These are phyloP conservation scores for Arthrobotrys sphaeroides DNA, from an alignment of 2,329 filamentous ascomycete genomes.

Conservation along the genomic window DNA sequence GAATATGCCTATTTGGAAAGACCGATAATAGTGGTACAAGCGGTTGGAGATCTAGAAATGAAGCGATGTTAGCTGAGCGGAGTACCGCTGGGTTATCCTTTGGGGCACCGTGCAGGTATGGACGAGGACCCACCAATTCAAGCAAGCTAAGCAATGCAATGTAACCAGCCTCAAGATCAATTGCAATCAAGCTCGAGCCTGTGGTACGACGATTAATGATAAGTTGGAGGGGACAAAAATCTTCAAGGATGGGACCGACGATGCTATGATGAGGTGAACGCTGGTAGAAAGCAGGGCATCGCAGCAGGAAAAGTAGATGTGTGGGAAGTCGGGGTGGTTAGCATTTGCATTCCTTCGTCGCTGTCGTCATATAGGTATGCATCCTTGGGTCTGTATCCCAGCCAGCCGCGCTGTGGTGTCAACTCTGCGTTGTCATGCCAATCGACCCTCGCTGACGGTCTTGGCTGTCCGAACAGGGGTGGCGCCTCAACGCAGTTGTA, in stretches of 20 bases:
- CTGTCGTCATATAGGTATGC: conserved; percentile 43
- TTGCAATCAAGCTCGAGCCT: neutral
- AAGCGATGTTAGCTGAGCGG: conserved; percentile 3
- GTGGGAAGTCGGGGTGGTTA: no score
- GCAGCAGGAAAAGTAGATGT: neutral
- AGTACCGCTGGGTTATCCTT: conserved; percentile 19
- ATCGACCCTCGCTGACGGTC: conserved; percentile 17
- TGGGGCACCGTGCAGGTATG: conserved; percentile 21
- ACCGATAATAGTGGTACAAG: neutral
- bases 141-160: conserved; percentile 36
- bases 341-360: conserved; percentile 40
- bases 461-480: conserved; percentile 2
- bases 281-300: neutral
- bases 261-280: neutral
- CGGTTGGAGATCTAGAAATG: neutral
- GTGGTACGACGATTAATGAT: conserved; percentile 13
- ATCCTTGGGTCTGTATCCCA: neutral
- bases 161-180: conserved; percentile 28
- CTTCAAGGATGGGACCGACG: neutral
- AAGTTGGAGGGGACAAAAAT: neutral
- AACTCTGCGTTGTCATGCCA: conserved; percentile 54
- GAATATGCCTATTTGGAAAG: neutral
- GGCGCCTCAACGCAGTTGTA: conserved; percentile 12
- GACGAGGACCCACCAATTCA: neutral
- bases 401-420: conserved; percentile 1